phyloP scores from a whole-genome alignment of 495 filamentous ascomycete species.

The Chlorociboria aeruginascens region DNA sequence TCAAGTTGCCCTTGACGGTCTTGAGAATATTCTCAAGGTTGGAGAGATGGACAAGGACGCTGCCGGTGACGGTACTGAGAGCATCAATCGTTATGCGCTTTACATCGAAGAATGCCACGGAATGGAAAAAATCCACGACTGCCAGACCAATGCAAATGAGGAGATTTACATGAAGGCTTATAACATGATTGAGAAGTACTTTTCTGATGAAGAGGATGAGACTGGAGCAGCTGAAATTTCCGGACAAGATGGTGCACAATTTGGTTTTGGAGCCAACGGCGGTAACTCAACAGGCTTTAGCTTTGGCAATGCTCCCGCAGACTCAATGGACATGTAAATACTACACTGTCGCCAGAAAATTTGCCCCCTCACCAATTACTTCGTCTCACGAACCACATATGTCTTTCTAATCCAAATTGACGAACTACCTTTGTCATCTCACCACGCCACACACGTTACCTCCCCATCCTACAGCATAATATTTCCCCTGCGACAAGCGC shows the following conservation, averaged over 20 bases:
- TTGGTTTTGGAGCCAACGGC: constrained; percentile 72
- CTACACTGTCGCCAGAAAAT: constrained; percentile 3
- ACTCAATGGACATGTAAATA: constrained; percentile 96
- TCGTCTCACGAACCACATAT: neutral
- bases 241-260: constrained; percentile 46
- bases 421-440: neutral
- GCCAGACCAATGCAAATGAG: constrained; percentile 99
- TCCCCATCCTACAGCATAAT: no score
- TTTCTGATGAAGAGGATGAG: constrained; percentile 91
- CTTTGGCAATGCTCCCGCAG: constrained; percentile 81
- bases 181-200: constrained; percentile 99
- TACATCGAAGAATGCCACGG: constrained; percentile 98
- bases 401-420: neutral
- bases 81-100: constrained; percentile 90
- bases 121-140: constrained; percentile 99
- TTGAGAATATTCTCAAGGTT: constrained; percentile 99
- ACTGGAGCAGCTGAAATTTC: constrained; percentile 45
- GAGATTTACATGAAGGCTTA: constrained; percentile 99
- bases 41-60: constrained; percentile 97
- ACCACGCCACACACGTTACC: neutral
- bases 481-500: neutral
- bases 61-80: constrained; percentile 56
- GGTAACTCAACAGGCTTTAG: constrained; percentile 72
- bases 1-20: constrained; percentile 92
- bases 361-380: neutral